phyloP scores from a whole-genome alignment of 768 basidiomycete genomes.

The Pulveroboletus sp. region DNA sequence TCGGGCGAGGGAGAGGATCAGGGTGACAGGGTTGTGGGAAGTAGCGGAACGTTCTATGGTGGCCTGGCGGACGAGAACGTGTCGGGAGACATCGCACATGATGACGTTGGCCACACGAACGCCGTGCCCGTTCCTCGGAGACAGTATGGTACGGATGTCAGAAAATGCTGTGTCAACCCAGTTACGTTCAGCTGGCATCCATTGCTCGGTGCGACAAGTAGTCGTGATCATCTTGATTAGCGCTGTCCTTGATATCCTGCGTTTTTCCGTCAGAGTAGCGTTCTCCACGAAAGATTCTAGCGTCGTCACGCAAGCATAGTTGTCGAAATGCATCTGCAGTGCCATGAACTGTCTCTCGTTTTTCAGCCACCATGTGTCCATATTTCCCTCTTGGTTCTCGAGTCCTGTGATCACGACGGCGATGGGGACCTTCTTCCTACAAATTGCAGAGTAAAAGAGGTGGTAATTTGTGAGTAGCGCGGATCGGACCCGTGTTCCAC shows the following conservation, averaged over 20 bases:
- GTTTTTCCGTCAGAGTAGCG: constrained; percentile 12
- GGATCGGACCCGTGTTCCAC: constrained; percentile 16
- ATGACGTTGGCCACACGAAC: constrained; percentile 16
- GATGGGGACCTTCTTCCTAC: constrained; percentile 35
- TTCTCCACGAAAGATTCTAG: constrained; percentile 11
- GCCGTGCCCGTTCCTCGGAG: constrained; percentile 1
- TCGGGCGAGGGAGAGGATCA: constrained; percentile 4
- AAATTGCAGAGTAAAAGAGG: constrained; percentile 38
- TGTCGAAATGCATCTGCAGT: constrained; percentile 31
- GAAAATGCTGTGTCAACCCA: constrained; percentile 20
- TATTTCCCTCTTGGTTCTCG: constrained; percentile 28
- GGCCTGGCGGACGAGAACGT: not conserved
- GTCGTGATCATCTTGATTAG: constrained; percentile 18
- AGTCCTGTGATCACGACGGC: constrained; percentile 37
- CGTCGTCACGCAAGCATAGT: constrained; percentile 38
- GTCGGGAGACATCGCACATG: constrained; percentile 19
- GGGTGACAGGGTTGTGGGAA: constrained; percentile 13
- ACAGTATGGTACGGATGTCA: constrained; percentile 18
- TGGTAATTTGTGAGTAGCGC: constrained; percentile 33
- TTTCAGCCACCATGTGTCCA: constrained; percentile 30
- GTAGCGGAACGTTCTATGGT: constrained; percentile 10
- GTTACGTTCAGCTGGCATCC: constrained; percentile 23
- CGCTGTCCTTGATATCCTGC: constrained; percentile 17
- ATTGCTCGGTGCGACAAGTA: constrained; percentile 18
- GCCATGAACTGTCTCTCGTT: constrained; percentile 26